phyloP scores from a whole-genome alignment of 192 early-diverging fungal species.

The Spizellomyces sp. region DNA sequence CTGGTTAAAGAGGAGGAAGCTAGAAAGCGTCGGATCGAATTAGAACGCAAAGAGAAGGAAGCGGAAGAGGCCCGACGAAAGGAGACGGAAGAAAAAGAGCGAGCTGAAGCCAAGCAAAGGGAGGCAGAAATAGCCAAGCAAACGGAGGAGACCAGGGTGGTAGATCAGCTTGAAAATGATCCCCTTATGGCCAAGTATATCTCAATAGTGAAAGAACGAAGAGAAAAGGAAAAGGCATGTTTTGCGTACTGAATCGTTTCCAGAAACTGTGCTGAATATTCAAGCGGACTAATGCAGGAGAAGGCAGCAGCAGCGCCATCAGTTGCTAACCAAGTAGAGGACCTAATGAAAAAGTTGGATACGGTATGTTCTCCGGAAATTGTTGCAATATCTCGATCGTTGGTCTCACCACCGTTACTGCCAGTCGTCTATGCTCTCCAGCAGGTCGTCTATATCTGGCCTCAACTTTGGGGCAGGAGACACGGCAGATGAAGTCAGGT shows the following conservation, averaged over 20 bases:
- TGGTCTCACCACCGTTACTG: not conserved
- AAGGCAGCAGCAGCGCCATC: not conserved
- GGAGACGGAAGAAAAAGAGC: not conserved
- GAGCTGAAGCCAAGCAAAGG: not conserved
- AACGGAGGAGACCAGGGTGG: not conserved
- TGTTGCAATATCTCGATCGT: not conserved
- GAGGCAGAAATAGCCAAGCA: constrained; percentile 10
- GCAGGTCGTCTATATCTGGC: too few species aligned
- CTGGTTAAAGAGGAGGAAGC: not conserved
- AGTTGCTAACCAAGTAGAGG: not conserved
- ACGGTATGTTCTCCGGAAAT: not conserved
- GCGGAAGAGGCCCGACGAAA: not conserved
- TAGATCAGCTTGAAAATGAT: constrained; percentile 42
- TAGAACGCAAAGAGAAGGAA: constrained; percentile 25
- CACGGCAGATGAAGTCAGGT: constrained; percentile 38
- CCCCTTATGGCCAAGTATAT: constrained; percentile 54
- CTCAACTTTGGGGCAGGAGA: constrained; percentile 25
- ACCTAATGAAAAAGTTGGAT: constrained; percentile 11
- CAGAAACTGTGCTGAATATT: too few species aligned
- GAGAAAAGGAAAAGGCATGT: constrained; percentile 22
- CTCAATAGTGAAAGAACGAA: constrained; percentile 44
- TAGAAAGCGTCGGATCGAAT: not conserved
- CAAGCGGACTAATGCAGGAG: too few species aligned
- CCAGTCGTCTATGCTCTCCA: too few species aligned
- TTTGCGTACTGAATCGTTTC: too few species aligned